Percentiles rank a stretch among this genome's conserved stretches.
These are phyloP conservation scores for Xylaria sp. DNA, from an alignment of 2,329 filamentous ascomycete genomes.

Conservation along the genomic window DNA sequence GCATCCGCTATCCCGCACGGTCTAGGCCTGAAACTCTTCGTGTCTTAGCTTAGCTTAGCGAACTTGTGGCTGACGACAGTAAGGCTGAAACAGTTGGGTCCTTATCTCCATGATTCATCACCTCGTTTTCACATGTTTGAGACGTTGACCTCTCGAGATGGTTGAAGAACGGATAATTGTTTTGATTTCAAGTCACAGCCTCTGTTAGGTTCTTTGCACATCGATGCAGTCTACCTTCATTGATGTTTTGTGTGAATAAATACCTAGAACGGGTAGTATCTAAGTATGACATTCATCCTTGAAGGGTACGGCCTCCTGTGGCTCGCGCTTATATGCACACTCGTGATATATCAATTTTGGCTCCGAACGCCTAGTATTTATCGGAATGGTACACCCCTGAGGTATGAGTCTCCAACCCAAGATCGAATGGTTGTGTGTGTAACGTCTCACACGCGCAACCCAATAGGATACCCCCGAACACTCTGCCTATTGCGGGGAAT, in stretches of 20 bases:
- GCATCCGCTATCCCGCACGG: conserved; percentile 8
- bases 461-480: conserved; percentile 60
- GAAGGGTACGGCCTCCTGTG: conserved; percentile 38
- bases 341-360: conserved; percentile 43
- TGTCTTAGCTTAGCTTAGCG: background rate
- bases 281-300: conserved; percentile 39
- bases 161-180: background rate
- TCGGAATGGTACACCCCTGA: conserved; percentile 50
- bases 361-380: conserved; percentile 41
- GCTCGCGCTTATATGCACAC: conserved; percentile 35
- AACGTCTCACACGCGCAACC: conserved; percentile 3
- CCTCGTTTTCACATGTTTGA: conserved; percentile 4
- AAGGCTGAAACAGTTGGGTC: conserved; percentile 19
- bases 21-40: conserved; percentile 15
- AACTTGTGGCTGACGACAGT: conserved; percentile 22
- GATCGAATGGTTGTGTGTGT: background rate
- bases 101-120: conserved; percentile 27
- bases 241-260: background rate
- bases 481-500: conserved; percentile 67
- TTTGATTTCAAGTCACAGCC: background rate
- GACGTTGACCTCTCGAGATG: background rate
- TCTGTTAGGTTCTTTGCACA: too few species aligned
- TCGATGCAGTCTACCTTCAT: background rate
- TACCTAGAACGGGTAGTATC: background rate
- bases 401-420: conserved; percentile 39